A percentile compares a stretch with the other conserved stretches of the same genome.
phyloP scores from a whole-genome alignment of 2,329 filamentous ascomycete genomes.

The Calonectria honghensis region DNA sequence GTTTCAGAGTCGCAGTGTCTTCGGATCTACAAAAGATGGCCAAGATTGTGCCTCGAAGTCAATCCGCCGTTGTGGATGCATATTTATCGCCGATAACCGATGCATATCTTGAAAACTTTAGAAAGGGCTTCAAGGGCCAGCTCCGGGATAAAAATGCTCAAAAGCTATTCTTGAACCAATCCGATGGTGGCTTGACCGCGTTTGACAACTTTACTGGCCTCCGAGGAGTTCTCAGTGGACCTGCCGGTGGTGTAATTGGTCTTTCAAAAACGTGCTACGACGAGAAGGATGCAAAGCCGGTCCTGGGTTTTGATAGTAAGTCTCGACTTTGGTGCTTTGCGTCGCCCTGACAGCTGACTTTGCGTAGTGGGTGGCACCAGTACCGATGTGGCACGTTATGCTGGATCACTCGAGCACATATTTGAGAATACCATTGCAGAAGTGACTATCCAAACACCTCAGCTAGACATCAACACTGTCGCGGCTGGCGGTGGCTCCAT shows the following conservation, averaged over 20 bases:
- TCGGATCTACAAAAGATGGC: conserved; percentile 81
- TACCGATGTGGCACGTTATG: conserved; percentile 82
- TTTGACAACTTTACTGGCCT: conserved; percentile 77
- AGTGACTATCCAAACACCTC: conserved; percentile 81
- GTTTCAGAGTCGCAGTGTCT: conserved; percentile 81
- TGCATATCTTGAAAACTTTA: conserved; percentile 80
- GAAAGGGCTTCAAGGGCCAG: conserved; percentile 77
- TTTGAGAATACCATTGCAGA: conserved; percentile 82
- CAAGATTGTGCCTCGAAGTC: conserved; percentile 81
- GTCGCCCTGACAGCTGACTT: not conserved
- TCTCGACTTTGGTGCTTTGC: too few relatives aligned
- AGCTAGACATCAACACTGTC: conserved; percentile 84
- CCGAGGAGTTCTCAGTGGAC: conserved; percentile 78
- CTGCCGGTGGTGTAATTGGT: conserved; percentile 81
- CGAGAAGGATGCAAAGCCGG: conserved; percentile 75
- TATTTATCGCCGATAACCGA: conserved; percentile 82
- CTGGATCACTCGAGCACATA: conserved; percentile 81
- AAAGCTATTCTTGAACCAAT: conserved; percentile 81
- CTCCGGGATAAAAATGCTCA: conserved; percentile 60
- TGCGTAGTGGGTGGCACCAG: conserved; percentile 75
- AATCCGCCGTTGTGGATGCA: conserved; percentile 81
- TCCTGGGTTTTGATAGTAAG: conserved; percentile 63
- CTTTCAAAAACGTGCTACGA: conserved; percentile 82
- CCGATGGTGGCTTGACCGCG: conserved; percentile 64
- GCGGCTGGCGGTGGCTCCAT: conserved; percentile 68